Evolutionary conservation across 768 basidiomycete species (phyloP).

Genomic region (Lactarius indigo): DNA sequence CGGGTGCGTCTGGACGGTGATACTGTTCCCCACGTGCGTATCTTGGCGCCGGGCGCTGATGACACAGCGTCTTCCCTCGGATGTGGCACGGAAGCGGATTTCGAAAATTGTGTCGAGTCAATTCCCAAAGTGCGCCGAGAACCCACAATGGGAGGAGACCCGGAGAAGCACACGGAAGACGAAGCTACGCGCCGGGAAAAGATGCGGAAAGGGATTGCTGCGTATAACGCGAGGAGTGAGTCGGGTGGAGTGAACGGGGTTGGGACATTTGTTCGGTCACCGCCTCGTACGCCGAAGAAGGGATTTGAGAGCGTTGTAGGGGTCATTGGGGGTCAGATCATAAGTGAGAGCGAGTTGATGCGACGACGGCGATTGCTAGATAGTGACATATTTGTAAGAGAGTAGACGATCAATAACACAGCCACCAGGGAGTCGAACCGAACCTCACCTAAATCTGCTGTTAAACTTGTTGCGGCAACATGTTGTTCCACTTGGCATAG

Average conservation of each 20-base stretch:
- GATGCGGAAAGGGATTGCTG: constrained; percentile 15
- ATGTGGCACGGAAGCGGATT: constrained; percentile 55
- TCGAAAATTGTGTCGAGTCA: constrained; percentile 71
- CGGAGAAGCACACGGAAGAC: constrained; percentile 26
- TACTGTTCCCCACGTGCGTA: constrained; percentile 12
- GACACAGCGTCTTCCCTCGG: constrained; percentile 34
- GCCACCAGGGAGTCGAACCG: constrained; percentile 13
- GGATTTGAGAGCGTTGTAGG: constrained; percentile 40
- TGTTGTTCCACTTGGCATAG: constrained; percentile 17
- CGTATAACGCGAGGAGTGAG: not conserved
- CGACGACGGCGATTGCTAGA: constrained; percentile 73
- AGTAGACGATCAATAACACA: constrained; percentile 20
- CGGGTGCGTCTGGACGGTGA: not conserved
- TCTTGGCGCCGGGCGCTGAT: constrained; percentile 13
- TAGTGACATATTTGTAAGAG: constrained; percentile 54
- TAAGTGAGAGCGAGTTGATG: constrained; percentile 77
- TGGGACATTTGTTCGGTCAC: constrained; percentile 6
- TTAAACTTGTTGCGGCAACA: constrained; percentile 20
- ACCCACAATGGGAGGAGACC: constrained; percentile 26
- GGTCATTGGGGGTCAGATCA: constrained; percentile 58
- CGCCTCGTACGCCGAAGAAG: constrained; percentile 20
- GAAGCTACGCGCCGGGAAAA: constrained; percentile 24
- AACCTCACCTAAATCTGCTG: constrained; percentile 23
- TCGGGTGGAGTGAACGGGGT: not conserved
- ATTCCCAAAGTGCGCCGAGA: constrained; percentile 49